A percentile compares a stretch with the other conserved stretches of the same genome.
phyloP scores from a whole-genome alignment of 23 red algal species.

The Agarophyton chilense region DNA sequence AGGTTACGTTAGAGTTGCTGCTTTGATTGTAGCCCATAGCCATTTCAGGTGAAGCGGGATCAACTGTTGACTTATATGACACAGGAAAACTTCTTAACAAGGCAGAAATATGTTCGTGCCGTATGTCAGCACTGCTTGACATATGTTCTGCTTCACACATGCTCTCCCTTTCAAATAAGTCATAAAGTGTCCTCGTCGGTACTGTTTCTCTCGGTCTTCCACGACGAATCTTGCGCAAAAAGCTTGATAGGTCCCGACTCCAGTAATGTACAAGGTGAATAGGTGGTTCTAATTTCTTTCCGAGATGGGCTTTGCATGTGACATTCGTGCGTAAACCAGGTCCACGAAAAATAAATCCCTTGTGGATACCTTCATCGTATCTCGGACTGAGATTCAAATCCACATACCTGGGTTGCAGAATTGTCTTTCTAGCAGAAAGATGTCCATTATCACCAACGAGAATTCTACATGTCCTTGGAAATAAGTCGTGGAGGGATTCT shows the following conservation, averaged over 20 bases:
- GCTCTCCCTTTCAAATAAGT: slow-evolving; percentile 38
- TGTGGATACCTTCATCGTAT: slow-evolving; percentile 47
- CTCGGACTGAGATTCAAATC: slow-evolving; percentile 15
- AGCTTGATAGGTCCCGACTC: slow-evolving; percentile 45
- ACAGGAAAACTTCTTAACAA: slow-evolving; percentile 5
- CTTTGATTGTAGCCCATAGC: neutral
- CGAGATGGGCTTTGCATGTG: slow-evolving; percentile 29
- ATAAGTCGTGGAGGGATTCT: slow-evolving; percentile 22
- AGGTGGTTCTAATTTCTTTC: slow-evolving; percentile 25
- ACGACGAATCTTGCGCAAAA: slow-evolving; percentile 59
- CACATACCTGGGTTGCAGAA: slow-evolving; percentile 43
- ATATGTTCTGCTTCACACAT: slow-evolving; percentile 30
- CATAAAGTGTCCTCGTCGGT: slow-evolving; percentile 11
- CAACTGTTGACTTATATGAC: neutral
- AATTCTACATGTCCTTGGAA: slow-evolving; percentile 40
- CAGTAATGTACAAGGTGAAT: slow-evolving; percentile 59
- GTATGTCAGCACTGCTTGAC: neutral
- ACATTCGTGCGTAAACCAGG: slow-evolving; percentile 14
- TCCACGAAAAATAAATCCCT: slow-evolving; percentile 43
- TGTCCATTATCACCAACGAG: slow-evolving; percentile 9
- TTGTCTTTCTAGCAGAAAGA: slow-evolving; percentile 42
- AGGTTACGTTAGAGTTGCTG: neutral
- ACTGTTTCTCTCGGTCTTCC: slow-evolving; percentile 41
- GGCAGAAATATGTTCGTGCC: neutral
- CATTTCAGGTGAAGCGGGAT: slow-evolving; percentile 12